Evolutionary conservation across 768 basidiomycete genomes (phyloP), one percentile per base, ranked within the genome.

Genomic region (Amanita pallidorosea): DNA sequence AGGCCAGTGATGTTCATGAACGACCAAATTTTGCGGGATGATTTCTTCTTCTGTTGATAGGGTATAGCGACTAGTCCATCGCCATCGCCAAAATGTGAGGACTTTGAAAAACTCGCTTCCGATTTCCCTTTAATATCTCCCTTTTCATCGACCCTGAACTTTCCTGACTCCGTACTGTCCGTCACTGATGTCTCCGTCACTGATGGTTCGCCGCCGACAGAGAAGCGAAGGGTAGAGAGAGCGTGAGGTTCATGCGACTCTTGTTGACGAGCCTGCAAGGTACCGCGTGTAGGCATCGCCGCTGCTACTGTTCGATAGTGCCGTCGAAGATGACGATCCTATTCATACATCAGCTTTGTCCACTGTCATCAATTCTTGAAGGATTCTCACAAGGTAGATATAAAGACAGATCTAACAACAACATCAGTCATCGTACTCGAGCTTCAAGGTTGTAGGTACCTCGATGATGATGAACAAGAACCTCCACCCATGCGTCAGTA

Each of bases 401-500:
- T 45, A 50, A 31, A 46, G 34, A 18, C 8, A 7, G 27, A 47
- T 38, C 47, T 48, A 18, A 23, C 12, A 11, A 25, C n/a, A 1
- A 23, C 23, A 9, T 25, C 18, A 20, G 35, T 23, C 13, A 18
- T 15, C 15, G 4, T 15, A 22, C n/a, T n/a, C 9, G 11, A 25
- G 35, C 13, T 20, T 22, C 8, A 11, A 25, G 15, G 12, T 25
- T 4, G 8, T 13, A 61, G 61, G 71, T 9, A 61, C 56, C 51
- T 55, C 54, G 25, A 55, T 37, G n/a, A 49, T n/a, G 35, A 55
- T 53, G 31, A 55, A 55, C 20, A 55, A 42, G 20, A 41, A 49
- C 29, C 54, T 52, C 54, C 54, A 55, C 2, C 40, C 51, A 29
- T 55, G 54, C 15, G 54, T 55, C 12, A 55, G 27, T 7, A 53